Base-by-base conservation (phyloP, 1,284 basidiomycete genomes). In the Vanrija sp. region DNA sequence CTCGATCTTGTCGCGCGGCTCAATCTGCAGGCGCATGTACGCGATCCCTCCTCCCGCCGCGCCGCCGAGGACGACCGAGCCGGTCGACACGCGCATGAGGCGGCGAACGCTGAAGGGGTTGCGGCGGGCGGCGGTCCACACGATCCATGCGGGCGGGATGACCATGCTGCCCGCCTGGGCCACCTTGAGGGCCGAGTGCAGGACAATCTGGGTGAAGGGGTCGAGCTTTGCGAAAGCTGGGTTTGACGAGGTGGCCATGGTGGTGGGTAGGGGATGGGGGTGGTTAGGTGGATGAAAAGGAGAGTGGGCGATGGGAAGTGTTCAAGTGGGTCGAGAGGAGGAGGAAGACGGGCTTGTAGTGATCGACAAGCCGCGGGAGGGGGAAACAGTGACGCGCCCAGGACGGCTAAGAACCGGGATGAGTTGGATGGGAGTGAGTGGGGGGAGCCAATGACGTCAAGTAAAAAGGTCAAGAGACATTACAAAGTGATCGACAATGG, bases 111-210 rank as follows among this genome's bases (percentile, higher is more conserved):
- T 69, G 57, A 74, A 68, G 10, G 62, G 64, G 24, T 51, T 51
- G 22, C 65, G 54, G 16, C 63, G 57, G 20, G 66, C 49, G 12
- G 70, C 51, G 1, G 61, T 48, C 6, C 64, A 47, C 25, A 69
- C 37, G 45, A 75, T 44, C 60, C 69, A 73, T n/a, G 64, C 51
- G 4, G 73, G 72, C 2, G 72, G 71, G 9, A 62, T 56, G 51
- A 72, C 47, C 56, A 72, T 63, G 3, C 65, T 56, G 7, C 60
- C 51, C n/a, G 66, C 57, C 62, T 76, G 69, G 31, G 72, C 71
- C 35, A 60, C 57, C 46, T 66, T 65, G 36, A 74, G 59, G 3
- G 65, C 37, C 4, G 62, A 54, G 51, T 74, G 69, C 16, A 63
- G 54, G 25, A 64, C 51, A 19, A 72, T 55, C 58, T 73, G 68